Evolutionary conservation across 768 basidiomycete species (phyloP).

Genomic region (Auricularia auricula-judae): DNA sequence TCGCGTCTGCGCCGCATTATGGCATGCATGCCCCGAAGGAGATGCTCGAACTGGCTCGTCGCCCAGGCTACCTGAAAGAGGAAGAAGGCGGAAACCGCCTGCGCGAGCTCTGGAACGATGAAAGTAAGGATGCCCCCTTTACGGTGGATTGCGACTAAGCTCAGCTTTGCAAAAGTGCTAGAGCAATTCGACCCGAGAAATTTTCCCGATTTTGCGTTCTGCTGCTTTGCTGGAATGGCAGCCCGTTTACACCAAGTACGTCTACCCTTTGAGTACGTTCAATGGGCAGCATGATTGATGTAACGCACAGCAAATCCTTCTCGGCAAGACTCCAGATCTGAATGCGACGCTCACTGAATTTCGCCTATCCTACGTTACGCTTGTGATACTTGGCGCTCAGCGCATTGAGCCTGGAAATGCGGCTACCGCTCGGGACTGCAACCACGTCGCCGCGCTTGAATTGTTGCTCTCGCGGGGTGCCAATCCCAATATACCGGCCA

Average conservation of each 20-base stretch:
- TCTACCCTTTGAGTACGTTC: too few species aligned
- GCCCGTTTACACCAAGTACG: neutral
- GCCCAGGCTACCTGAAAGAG: neutral
- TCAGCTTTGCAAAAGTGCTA: neutral
- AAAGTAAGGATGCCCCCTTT: neutral
- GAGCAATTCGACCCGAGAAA: neutral
- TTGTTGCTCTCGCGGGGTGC: conserved; percentile 31
- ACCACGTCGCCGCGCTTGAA: neutral
- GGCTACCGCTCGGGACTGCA: neutral
- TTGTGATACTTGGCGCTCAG: neutral
- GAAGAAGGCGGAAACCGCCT: neutral
- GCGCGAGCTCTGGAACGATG: neutral
- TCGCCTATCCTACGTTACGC: neutral
- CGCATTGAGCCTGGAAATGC: neutral
- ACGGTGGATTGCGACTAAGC: neutral
- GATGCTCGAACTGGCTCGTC: neutral
- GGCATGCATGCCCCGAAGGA: neutral
- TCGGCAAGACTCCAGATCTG: neutral
- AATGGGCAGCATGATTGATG: too few species aligned
- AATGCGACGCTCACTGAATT: neutral
- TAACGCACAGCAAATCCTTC: neutral
- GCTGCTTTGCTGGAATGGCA: neutral
- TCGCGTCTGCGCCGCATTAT: neutral
- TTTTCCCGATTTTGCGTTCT: neutral
- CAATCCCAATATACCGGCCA: conserved; percentile 30